Percentiles rank a stretch among this genome's conserved stretches.
phyloP scores from a whole-genome alignment of 2,329 filamentous ascomycete genomes.

The Mariannaea elegans region DNA sequence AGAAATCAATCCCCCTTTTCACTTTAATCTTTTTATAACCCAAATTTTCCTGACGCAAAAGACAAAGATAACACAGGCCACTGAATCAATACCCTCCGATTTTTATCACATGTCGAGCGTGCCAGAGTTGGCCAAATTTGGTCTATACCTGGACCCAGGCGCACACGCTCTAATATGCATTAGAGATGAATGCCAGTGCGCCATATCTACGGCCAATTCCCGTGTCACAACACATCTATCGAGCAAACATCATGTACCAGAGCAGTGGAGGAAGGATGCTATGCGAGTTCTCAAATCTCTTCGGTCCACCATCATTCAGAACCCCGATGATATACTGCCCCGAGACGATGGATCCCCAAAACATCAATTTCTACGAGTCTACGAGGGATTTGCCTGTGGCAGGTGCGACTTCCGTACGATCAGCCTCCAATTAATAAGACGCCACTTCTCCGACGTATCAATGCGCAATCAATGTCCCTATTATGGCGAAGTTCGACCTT shows the following conservation, averaged over 20 bases:
- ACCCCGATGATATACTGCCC: neutral
- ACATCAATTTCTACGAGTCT: neutral
- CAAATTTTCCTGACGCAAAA: too few relatives aligned
- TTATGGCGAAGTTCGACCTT: neutral
- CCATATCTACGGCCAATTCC: neutral
- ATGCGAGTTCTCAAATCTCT: conserved; percentile 1
- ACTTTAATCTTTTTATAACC: too few relatives aligned
- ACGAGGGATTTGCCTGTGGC: conserved; percentile 3
- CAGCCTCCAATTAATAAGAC: neutral
- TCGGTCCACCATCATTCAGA: neutral
- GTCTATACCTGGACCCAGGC: too few relatives aligned
- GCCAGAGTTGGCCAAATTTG: too few relatives aligned
- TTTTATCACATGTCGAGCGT: too few relatives aligned
- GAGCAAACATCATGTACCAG: neutral
- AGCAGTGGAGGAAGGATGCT: neutral
- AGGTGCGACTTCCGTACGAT: neutral
- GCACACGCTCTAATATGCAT: neutral
- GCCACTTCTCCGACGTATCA: neutral
- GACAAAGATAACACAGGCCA: too few relatives aligned
- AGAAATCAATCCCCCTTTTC: too few relatives aligned
- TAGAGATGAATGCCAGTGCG: neutral
- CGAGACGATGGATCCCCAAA: neutral
- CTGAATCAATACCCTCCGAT: too few relatives aligned
- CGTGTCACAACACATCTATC: conserved; percentile 6
- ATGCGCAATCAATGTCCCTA: neutral